Percentiles rank a stretch among this genome's conserved stretches.
These are phyloP conservation scores for Curvularia eragrostidis DNA, from an alignment of 2,329 filamentous ascomycete species.

Conservation along the genomic window DNA sequence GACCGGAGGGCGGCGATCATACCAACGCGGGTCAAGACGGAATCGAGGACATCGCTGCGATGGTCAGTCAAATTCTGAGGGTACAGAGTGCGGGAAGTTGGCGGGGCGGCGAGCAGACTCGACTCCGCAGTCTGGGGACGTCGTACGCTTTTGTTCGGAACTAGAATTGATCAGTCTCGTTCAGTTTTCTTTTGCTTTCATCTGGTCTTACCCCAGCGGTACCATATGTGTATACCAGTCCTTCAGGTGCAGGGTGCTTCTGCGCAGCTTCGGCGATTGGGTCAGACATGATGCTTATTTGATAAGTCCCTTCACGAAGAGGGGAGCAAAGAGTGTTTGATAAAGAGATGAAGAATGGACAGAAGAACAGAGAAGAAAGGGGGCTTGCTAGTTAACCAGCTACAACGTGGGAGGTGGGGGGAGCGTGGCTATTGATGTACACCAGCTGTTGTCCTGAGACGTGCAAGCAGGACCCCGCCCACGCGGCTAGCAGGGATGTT, in stretches of 20 bases:
- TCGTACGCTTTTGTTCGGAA: conserved; percentile 74
- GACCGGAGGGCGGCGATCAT: conserved; percentile 88
- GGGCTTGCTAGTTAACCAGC: conserved; percentile 20
- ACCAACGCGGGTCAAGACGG: conserved; percentile 90
- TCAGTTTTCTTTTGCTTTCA: neutral
- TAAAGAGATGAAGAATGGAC: neutral
- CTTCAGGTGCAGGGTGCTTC: conserved; percentile 49
- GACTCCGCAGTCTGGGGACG: conserved; percentile 20
- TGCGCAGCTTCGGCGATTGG: conserved; percentile 40
- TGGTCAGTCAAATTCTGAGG: conserved; percentile 42
- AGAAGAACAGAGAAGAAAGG: neutral
- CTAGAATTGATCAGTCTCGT: conserved; percentile 47
- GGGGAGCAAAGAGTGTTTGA: neutral
- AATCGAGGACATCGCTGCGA: conserved; percentile 77
- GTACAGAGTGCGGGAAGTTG: neutral
- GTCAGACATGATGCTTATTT: conserved; percentile 36
- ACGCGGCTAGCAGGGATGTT: conserved; percentile 24
- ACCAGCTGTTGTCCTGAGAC: conserved; percentile 19
- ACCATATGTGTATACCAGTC: conserved; percentile 49
- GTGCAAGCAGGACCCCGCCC: conserved; percentile 13
- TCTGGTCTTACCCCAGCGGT: conserved; percentile 56
- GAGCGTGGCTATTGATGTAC: conserved; percentile 7
- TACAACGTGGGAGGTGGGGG: conserved; percentile 3
- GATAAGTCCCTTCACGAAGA: neutral
- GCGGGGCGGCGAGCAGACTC: neutral